phyloP scores from a whole-genome alignment of 75 land plant genomes.

The Chamaecyparis obtusa region DNA sequence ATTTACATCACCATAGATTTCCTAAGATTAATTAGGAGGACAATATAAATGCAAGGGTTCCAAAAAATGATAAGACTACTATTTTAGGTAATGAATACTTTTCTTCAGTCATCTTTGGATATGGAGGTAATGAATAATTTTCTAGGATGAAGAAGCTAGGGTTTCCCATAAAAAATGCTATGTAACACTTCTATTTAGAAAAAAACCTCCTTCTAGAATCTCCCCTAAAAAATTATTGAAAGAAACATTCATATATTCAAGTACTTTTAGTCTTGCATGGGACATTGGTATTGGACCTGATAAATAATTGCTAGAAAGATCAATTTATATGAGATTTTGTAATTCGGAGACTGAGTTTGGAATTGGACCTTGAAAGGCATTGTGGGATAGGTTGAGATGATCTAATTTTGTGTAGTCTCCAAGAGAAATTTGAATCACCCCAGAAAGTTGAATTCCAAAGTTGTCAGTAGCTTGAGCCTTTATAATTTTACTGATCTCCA shows the following conservation, averaged over 20 bases:
- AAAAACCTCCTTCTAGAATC: conserved; percentile 15
- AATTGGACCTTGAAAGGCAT: background rate
- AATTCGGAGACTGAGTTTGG: background rate
- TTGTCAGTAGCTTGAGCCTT: too few relatives aligned
- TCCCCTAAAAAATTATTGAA: conserved; percentile 22
- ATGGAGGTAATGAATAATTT: background rate
- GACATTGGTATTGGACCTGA: conserved; percentile 29
- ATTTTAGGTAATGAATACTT: background rate
- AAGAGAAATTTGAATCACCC: too few relatives aligned
- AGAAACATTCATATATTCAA: conserved; percentile 33
- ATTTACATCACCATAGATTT: too few relatives aligned
- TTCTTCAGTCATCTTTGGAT: background rate
- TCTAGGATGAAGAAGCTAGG: background rate
- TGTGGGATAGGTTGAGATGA: background rate
- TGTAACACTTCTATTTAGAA: background rate
- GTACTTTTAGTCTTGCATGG: conserved; percentile 22
- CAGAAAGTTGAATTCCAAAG: too few relatives aligned
- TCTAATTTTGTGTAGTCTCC: too few relatives aligned
- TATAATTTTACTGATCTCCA: too few relatives aligned
- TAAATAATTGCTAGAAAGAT: background rate
- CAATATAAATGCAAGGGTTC: too few relatives aligned
- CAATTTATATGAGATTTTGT: conserved; percentile 28
- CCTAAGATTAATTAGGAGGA: too few relatives aligned
- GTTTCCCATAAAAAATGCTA: conserved; percentile 11
- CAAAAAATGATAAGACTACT: background rate